These are phyloP conservation scores for Fusarium multiceps DNA, from an alignment of 2,329 filamentous ascomycete genomes.

Conservation along the genomic window DNA sequence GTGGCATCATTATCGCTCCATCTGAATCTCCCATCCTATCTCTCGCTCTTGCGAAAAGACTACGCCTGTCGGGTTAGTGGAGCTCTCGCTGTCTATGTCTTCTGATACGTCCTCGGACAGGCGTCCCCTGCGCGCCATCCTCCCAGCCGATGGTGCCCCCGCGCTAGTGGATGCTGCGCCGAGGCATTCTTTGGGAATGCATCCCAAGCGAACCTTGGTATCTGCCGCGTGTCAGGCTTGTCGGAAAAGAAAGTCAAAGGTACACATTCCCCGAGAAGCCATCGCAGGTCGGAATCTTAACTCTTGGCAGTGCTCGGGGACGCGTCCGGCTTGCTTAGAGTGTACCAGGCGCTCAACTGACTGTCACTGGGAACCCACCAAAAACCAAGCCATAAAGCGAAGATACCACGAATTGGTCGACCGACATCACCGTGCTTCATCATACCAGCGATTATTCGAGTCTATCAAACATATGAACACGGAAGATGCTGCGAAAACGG, in stretches of 20 bases:
- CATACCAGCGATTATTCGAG: not conserved
- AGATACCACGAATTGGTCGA: not conserved
- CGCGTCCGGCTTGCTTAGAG: not conserved
- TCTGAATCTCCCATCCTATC: not conserved
- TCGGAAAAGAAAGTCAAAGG: not conserved
- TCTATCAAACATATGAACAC: not conserved
- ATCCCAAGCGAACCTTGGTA: not conserved
- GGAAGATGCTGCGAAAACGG: not conserved
- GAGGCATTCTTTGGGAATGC: too few relatives aligned
- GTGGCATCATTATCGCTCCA: not conserved
- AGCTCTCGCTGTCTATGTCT: not conserved
- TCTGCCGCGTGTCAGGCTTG: not conserved
- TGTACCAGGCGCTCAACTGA: not conserved
- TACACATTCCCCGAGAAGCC: too few relatives aligned
- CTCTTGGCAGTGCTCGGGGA: not conserved
- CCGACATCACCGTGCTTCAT: not conserved
- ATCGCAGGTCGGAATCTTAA: too few relatives aligned
- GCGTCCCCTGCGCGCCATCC: not conserved
- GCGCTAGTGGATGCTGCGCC: too few relatives aligned
- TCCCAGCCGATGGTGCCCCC: not conserved
- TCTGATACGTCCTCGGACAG: not conserved
- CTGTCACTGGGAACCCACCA: not conserved
- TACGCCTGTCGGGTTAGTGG: too few relatives aligned
- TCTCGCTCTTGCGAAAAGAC: not conserved
- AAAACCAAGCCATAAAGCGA: not conserved